Base-by-base conservation (phyloP, 176 grass and related monocot species). In the Zoysia pacifica region DNA sequence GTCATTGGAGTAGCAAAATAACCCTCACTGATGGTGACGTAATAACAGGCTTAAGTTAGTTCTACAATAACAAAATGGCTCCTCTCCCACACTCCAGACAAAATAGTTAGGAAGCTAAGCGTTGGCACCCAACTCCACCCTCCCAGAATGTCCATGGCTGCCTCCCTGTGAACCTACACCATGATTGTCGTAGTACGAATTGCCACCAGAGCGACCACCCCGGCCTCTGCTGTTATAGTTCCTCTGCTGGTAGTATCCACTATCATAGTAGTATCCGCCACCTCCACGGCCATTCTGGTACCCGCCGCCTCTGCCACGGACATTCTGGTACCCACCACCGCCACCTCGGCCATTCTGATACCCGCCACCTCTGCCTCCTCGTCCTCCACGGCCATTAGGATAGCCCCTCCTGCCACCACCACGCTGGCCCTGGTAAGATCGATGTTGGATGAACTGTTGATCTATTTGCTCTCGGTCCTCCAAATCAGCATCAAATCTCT, bases 51-150 rank as follows among this genome's bases (percentile, higher is more conserved):
- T 28, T 86, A 86, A 78, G 87, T 89, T 89, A 89, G 83, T 89
- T 85, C 83, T 89, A 89, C 78, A 67, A 82, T 85, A 85, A 82
- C 78, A 89, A 89, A 89, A 86, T 85, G 79, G 68, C 87, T 86
- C 79, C 67, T 59, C 73, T 73, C 87, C 44, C 87, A 37, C 67
- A 76, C 71, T 69, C 78, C 69, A 12, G 60, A 38, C 76, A 87
- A 81, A 84, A 73, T 39, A 83, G 68, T 78, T 44, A 56, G 48
- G 48, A 74, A 80, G 46, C 72, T 86, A 94, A 42, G 89, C 76
- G 18, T 83, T 89, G 35, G 92, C 70, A 5, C 79, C 88, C 76
- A 86, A 84, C 77, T 94, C 86, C 39, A 87, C 78, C 62, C 74
- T 79, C 79, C 59, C 28, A 28, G 28, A 28, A 28, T 28, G 28